These are phyloP conservation scores for Pistacia vera DNA, from an alignment of 345 rosid species.

Conservation along the genomic window DNA sequence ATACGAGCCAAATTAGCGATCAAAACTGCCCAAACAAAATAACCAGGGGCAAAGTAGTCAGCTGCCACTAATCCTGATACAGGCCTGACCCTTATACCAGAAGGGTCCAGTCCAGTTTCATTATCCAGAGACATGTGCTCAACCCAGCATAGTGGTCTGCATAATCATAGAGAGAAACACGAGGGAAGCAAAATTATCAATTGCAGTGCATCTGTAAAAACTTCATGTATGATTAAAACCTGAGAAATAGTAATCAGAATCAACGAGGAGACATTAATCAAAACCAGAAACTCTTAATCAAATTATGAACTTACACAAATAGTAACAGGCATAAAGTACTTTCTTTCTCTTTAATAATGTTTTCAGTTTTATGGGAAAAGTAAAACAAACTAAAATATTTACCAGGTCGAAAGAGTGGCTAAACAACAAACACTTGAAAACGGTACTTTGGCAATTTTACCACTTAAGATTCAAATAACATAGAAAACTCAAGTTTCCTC, in stretches of 20 bases:
- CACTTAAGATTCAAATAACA: not conserved
- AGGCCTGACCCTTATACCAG: slow-evolving; percentile 68
- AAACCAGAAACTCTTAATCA: not conserved
- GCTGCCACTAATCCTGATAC: slow-evolving; percentile 84
- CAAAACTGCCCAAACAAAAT: slow-evolving; percentile 81
- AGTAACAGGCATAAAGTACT: not conserved
- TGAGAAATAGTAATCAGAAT: not conserved
- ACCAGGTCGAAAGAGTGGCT: not conserved
- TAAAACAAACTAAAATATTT: not conserved
- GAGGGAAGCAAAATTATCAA: slow-evolving; percentile 5
- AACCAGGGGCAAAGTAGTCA: slow-evolving; percentile 76
- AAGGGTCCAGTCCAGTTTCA: slow-evolving; percentile 67
- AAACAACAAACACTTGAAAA: not conserved
- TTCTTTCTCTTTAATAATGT: not conserved
- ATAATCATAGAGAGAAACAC: slow-evolving; percentile 12
- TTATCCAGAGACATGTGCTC: slow-evolving; percentile 78
- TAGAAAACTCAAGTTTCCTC: not conserved
- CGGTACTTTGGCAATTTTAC: not conserved
- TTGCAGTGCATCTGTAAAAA: slow-evolving; percentile 19
- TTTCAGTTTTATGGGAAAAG: not conserved
- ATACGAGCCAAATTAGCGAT: slow-evolving; percentile 74
- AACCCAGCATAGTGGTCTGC: slow-evolving; percentile 74
- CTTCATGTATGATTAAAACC: slow-evolving; percentile 3
- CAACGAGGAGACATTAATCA: not conserved
- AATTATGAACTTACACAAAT: not conserved